Percentiles rank a stretch among this genome's conserved stretches.
Evolutionary conservation across 768 basidiomycete species (phyloP).

Genomic region (Panaeolus papilionaceus): DNA sequence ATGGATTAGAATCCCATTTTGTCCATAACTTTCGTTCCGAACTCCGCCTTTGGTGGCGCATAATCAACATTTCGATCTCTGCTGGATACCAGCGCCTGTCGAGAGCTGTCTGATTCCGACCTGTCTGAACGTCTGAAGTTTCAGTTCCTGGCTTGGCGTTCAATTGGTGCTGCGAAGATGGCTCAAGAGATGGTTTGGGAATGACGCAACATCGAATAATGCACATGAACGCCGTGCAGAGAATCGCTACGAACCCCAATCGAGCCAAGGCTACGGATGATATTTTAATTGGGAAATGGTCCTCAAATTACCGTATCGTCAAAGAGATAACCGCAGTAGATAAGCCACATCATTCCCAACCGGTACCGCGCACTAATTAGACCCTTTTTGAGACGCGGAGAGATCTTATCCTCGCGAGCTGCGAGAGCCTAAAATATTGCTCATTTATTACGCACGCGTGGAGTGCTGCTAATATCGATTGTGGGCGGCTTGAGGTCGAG

Average conservation of each 20-base stretch:
- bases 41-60: conserved; percentile 7
- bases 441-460: neutral
- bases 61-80: neutral
- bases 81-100: conserved; percentile 6
- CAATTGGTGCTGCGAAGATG: too few species aligned
- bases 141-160: conserved; percentile 2
- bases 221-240: too few species aligned
- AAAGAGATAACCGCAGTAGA: neutral
- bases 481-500: too few species aligned
- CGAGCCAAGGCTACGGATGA: too few species aligned
- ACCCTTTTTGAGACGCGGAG: neutral
- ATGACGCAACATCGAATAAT: neutral
- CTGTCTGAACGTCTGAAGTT: neutral
- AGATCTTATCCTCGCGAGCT: neutral
- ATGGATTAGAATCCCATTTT: neutral
- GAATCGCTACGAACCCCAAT: too few species aligned
- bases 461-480: neutral
- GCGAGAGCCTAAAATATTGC: too few species aligned
- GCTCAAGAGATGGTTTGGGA: too few species aligned
- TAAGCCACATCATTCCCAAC: neutral
- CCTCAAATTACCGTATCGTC: too few species aligned
- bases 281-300: too few species aligned
- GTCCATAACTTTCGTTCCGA: conserved; percentile 1
- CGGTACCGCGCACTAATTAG: neutral
- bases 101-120: neutral